phyloP scores from a whole-genome alignment of 169 alveolate genomes.

The Eimeria sp. region DNA sequence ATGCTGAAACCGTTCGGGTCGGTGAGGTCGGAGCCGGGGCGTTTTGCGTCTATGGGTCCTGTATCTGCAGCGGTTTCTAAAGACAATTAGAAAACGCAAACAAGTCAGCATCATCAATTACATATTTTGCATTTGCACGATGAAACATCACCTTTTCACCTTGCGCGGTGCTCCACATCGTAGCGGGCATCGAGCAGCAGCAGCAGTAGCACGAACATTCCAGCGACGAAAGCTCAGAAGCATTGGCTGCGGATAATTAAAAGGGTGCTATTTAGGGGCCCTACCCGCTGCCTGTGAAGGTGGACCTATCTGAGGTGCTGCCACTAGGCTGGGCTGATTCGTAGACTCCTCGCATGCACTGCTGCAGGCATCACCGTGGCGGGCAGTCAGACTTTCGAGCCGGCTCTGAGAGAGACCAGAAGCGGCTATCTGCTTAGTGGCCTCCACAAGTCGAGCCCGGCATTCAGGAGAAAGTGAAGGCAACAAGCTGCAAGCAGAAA shows the following conservation, averaged over 20 bases:
- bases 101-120: neutral
- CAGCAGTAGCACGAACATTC: neutral
- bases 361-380: conserved; percentile 36
- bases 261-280: neutral
- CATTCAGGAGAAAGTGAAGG: conserved; percentile 64
- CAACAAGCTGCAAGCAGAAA: conserved; percentile 53
- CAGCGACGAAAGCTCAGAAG: neutral
- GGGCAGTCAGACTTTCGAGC: conserved; percentile 42
- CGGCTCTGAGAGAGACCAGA: conserved; percentile 54
- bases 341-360: conserved; percentile 63
- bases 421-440: conserved; percentile 51
- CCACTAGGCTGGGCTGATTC: neutral
- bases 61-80: neutral
- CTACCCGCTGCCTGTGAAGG: conserved; percentile 35
- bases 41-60: conserved; percentile 13
- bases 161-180: neutral
- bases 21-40: conserved; percentile 50
- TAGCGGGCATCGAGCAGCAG: neutral
- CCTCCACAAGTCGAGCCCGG: conserved; percentile 72
- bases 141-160: neutral
- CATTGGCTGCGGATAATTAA: neutral
- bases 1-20: conserved; percentile 5
- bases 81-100: neutral
- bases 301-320: neutral
- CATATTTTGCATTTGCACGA: neutral